Conservation (phyloP, 331 rosid species). For the Cucumis variabilis region DNA sequence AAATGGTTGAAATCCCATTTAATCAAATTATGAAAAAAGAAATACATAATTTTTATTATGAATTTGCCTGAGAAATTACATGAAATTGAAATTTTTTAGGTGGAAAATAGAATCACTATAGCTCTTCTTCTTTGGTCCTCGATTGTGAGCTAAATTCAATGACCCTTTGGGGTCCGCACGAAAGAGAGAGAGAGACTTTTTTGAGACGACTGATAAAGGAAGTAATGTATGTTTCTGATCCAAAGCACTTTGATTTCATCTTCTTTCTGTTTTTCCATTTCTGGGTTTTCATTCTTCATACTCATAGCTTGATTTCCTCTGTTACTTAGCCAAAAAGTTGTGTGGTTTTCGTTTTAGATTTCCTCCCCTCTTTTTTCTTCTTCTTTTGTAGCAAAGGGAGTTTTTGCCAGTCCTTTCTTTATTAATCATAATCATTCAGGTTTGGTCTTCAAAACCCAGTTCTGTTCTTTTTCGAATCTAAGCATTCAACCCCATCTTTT, state of each 20-base stretch:
- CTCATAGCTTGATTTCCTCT: conserved; percentile 22
- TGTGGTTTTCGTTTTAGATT: conserved; percentile 20
- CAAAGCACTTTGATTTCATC: conserved; percentile 36
- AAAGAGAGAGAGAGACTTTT: conserved; percentile 36
- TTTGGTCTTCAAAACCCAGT: not conserved
- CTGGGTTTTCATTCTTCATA: not conserved
- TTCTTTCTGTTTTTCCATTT: not conserved
- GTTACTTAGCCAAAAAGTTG: conserved; percentile 15
- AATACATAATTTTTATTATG: not conserved
- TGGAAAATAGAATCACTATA: not conserved
- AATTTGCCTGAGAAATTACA: not conserved
- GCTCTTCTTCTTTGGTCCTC: conserved; percentile 34
- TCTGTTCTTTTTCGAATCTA: conserved; percentile 32
- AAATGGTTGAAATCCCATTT: not conserved
- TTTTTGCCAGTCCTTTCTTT: not conserved
- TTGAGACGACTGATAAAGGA: conserved; percentile 39
- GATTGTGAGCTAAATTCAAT: conserved; percentile 62
- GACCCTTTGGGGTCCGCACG: conserved; percentile 69
- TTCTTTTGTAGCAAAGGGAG: conserved; percentile 1
- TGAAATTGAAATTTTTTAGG: not conserved
- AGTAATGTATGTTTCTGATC: conserved; percentile 57
- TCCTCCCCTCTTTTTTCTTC: not conserved
- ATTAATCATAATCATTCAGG: conserved; percentile 3
- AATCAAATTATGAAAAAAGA: not conserved
- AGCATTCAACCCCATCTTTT: not conserved